phyloP scores from a whole-genome alignment of 2,329 filamentous ascomycete genomes.

The Lachnellula occidentalis region DNA sequence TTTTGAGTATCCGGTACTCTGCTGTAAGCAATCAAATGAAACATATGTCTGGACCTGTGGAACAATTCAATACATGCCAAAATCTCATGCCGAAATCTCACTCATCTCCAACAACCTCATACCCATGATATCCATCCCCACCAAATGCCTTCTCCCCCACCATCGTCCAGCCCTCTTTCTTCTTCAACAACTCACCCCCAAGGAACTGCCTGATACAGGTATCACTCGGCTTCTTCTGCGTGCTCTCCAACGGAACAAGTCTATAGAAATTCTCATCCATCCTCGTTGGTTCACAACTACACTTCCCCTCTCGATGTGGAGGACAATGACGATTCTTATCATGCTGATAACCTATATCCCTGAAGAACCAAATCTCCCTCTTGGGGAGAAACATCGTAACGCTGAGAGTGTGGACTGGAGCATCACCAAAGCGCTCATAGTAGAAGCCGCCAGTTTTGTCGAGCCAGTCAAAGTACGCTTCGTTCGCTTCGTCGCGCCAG shows the following conservation, averaged over 20 bases:
- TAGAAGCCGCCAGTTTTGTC: constrained; percentile 93
- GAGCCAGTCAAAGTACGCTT: constrained; percentile 82
- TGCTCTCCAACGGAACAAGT: constrained; percentile 41
- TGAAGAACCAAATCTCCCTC: constrained; percentile 93
- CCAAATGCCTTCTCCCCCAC: constrained; percentile 37
- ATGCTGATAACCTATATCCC: constrained; percentile 96
- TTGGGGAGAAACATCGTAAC: constrained; percentile 80
- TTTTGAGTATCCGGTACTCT: too few species aligned
- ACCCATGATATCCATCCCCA: constrained; percentile 41
- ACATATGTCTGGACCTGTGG: too few species aligned
- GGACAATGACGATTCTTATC: constrained; percentile 43
- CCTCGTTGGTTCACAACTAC: constrained; percentile 39
- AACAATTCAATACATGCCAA: too few species aligned
- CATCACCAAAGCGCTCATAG: constrained; percentile 96
- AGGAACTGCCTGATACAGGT: constrained; percentile 43
- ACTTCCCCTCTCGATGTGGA: constrained; percentile 28
- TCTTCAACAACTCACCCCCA: constrained; percentile 38
- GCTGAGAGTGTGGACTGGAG: constrained; percentile 91
- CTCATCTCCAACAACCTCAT: constrained; percentile 24
- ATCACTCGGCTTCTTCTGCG: constrained; percentile 41
- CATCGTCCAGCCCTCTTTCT: constrained; percentile 37
- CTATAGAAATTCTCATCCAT: constrained; percentile 43
- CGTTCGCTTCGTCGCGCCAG: constrained; percentile 79
- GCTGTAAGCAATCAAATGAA: too few species aligned
- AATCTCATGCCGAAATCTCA: neutral